Evolutionary conservation across 495 filamentous ascomycete species (phyloP).

Genomic region (Trichoderma orchidacearum): DNA sequence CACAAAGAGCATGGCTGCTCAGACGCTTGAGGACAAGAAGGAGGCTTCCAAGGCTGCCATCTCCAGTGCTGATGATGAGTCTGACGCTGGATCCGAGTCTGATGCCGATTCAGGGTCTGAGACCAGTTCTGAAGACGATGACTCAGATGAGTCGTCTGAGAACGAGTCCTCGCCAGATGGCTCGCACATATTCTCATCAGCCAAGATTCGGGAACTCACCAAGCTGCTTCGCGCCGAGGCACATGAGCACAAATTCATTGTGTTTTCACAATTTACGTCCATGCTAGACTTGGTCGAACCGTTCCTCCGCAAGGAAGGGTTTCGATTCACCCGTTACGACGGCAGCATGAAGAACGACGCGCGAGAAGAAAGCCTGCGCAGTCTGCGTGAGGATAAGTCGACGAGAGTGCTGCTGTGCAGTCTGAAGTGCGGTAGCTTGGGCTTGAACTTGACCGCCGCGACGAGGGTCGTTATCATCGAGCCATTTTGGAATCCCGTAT

Average conservation of each 20-base stretch:
- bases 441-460: constrained; percentile 88
- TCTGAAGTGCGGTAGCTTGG: constrained; percentile 83
- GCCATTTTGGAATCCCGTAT: constrained; percentile 90
- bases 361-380: constrained; percentile 66
- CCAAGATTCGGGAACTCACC: constrained; percentile 81
- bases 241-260: constrained; percentile 77
- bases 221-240: constrained; percentile 68
- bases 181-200: constrained; percentile 49
- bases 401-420: constrained; percentile 78
- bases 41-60: neutral
- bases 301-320: constrained; percentile 58
- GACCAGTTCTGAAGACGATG: constrained; percentile 5
- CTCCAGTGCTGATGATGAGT: constrained; percentile 11
- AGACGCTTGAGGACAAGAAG: constrained; percentile 5
- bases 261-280: constrained; percentile 92
- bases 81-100: constrained; percentile 21
- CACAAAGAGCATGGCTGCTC: constrained; percentile 6
- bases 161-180: neutral
- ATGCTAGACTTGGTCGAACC: constrained; percentile 96
- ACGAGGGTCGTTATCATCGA: constrained; percentile 89
- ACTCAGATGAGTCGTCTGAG: neutral
- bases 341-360: constrained; percentile 89
- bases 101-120: constrained; percentile 21
- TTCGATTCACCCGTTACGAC: constrained; percentile 81
- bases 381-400: constrained; percentile 54